These are phyloP conservation scores for Fomitopsis betulina DNA, from an alignment of 1,284 basidiomycete genomes.

Conservation along the genomic window DNA sequence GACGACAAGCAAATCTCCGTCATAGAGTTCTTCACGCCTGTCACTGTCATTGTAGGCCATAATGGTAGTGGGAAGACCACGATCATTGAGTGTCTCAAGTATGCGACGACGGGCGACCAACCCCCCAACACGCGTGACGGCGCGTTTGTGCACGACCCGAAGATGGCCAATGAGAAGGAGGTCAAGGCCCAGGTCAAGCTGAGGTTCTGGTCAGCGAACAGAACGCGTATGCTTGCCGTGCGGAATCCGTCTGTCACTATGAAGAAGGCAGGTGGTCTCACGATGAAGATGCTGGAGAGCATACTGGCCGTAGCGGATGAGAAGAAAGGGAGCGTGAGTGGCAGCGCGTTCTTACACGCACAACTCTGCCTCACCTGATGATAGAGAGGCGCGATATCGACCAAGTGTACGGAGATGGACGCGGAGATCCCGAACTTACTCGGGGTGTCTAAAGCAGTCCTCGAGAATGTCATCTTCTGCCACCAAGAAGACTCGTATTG, in stretches of 20 bases:
- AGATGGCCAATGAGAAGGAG: conserved; percentile 98
- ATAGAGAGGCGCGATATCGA: conserved; percentile 86
- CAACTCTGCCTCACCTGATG: too few relatives aligned
- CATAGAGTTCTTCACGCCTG: conserved; percentile 96
- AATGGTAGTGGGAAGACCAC: conserved; percentile 99
- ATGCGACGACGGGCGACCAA: conserved; percentile 96
- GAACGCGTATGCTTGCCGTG: conserved; percentile 86
- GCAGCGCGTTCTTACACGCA: too few relatives aligned
- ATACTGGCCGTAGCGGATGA: conserved; percentile 76
- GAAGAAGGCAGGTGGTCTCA: conserved; percentile 84
- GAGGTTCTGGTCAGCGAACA: conserved; percentile 88
- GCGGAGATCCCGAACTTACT: conserved; percentile 87
- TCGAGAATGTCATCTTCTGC: conserved; percentile 99
- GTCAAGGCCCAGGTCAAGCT: conserved; percentile 98
- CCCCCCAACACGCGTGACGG: conserved; percentile 98
- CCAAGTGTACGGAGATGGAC: conserved; percentile 96
- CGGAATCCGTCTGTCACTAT: conserved; percentile 91
- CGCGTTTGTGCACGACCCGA: conserved; percentile 97
- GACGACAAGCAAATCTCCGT: conserved; percentile 93
- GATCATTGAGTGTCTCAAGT: conserved; percentile 99
- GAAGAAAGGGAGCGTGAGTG: conserved; percentile 69
- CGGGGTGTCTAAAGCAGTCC: conserved; percentile 95
- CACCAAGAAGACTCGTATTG: conserved; percentile 99
- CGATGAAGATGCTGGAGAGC: conserved; percentile 98
- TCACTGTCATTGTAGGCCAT: conserved; percentile 98